These are phyloP conservation scores for Fusarium sp. DNA, from an alignment of 2,329 filamentous ascomycete genomes.

Conservation along the genomic window DNA sequence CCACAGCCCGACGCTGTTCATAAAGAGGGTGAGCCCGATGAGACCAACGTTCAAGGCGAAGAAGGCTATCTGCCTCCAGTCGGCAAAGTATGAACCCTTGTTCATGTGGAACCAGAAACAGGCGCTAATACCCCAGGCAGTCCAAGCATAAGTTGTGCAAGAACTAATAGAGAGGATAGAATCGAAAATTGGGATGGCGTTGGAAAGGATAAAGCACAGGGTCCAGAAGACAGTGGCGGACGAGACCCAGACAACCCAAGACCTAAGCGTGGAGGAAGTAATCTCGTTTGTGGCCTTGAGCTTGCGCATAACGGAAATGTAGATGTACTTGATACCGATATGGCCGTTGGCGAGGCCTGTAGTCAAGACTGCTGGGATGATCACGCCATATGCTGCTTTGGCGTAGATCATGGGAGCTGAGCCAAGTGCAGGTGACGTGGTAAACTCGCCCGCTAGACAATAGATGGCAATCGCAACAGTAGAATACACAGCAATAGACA, in stretches of 20 bases:
- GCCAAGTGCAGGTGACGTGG: conserved; percentile 25
- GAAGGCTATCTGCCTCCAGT: conserved; percentile 27
- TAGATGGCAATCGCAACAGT: conserved; percentile 27
- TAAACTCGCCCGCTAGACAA: conserved; percentile 23
- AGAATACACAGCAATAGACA: conserved; percentile 25
- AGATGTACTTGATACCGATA: conserved; percentile 30
- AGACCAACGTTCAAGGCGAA: conserved; percentile 25
- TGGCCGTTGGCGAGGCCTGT: conserved; percentile 31
- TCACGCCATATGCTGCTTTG: conserved; percentile 33
- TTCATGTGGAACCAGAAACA: conserved; percentile 31
- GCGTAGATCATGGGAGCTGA: conserved; percentile 21
- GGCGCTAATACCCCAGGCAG: conserved; percentile 26
- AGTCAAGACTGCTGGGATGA: conserved; percentile 28
- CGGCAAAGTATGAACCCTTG: conserved; percentile 8
- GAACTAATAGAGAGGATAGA: conserved; percentile 33
- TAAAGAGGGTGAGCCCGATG: conserved; percentile 19
- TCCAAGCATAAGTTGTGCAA: conserved; percentile 28
- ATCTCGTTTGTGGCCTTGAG: conserved; percentile 3
- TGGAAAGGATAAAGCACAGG: conserved; percentile 31
- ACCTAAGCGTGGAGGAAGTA: conserved; percentile 5
- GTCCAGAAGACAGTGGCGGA: conserved; percentile 26
- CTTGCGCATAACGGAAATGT: not conserved
- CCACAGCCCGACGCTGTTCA: conserved; percentile 26
- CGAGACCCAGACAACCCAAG: conserved; percentile 34
- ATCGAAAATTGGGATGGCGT: conserved; percentile 35